Conservation (phyloP, 31 red algal species). For the Bonnemaisonia californica region DNA sequence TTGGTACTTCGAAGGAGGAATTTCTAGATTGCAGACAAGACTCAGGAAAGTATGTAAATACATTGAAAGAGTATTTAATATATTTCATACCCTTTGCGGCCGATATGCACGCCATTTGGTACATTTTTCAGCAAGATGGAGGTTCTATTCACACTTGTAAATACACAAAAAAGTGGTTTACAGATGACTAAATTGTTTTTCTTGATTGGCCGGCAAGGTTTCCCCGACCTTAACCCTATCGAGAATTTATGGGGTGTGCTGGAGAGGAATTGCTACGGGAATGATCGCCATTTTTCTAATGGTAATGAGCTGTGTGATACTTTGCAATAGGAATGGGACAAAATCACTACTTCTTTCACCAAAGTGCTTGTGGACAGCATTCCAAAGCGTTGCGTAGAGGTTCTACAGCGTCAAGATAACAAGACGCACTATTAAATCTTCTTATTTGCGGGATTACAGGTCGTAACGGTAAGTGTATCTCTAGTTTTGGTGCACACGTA, state of each 20-base stretch:
- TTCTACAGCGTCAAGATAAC: no score
- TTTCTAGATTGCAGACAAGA: not conserved
- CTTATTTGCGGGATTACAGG: no score
- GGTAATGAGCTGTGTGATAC: slow-evolving; percentile 36
- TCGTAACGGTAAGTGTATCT: no score
- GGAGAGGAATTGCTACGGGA: slow-evolving; percentile 10
- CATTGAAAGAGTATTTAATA: slow-evolving; percentile 9
- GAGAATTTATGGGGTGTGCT: slow-evolving; percentile 33
- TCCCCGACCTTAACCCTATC: slow-evolving; percentile 31
- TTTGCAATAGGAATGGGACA: no score
- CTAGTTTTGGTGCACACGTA: no score
- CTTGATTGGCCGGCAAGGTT: slow-evolving; percentile 25
- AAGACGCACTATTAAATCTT: no score
- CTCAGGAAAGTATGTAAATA: slow-evolving; percentile 15
- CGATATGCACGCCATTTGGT: not conserved
- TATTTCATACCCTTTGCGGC: slow-evolving; percentile 14
- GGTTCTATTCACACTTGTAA: slow-evolving; percentile 27
- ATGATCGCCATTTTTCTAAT: slow-evolving; percentile 23
- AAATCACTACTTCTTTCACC: no score
- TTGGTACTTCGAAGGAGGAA: not conserved
- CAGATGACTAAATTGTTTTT: slow-evolving; percentile 2
- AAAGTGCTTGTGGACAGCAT: no score
- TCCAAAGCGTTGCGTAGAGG: no score
- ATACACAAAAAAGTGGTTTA: slow-evolving; percentile 24
- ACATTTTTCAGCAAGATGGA: slow-evolving; percentile 28